Conservation (phyloP, 129 eudicot species). For the Ambrosia trifida region DNA sequence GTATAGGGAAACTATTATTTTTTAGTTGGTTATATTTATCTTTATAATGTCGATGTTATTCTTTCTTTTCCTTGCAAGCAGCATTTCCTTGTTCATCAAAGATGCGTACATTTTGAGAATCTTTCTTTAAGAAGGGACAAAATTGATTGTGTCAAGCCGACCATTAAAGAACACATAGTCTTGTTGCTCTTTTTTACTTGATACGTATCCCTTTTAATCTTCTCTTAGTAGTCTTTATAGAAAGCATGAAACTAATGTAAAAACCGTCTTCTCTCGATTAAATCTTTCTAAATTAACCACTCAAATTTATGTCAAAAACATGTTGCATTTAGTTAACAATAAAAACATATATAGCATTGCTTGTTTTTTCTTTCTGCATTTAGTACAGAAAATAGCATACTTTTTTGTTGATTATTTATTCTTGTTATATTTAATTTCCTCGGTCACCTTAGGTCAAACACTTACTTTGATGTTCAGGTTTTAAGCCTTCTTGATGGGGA, state of each 20-base stretch:
- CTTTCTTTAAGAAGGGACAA: not conserved
- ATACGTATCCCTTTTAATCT: not conserved
- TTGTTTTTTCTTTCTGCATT: not conserved
- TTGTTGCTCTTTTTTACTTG: not conserved
- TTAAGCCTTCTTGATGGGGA: slow-evolving; percentile 63
- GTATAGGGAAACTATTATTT: not conserved
- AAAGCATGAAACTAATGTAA: not conserved
- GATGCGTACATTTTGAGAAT: not conserved
- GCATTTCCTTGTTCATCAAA: not conserved
- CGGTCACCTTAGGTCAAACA: not conserved
- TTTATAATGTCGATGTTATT: not conserved
- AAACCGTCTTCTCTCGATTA: not conserved
- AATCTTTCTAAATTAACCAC: not conserved
- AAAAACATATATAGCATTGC: not conserved
- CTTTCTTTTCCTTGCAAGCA: not conserved
- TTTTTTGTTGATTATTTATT: not conserved
- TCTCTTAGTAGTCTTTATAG: not conserved
- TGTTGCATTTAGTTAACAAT: not conserved
- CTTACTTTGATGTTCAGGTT: slow-evolving; percentile 48
- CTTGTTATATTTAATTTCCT: not conserved
- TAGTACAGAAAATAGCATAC: not conserved
- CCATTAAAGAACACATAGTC: not conserved
- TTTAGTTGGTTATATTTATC: not conserved
- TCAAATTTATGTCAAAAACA: not conserved
- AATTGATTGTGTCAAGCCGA: not conserved